phyloP scores from a whole-genome alignment of 768 basidiomycete species.

The Leccinum subtestaceum region DNA sequence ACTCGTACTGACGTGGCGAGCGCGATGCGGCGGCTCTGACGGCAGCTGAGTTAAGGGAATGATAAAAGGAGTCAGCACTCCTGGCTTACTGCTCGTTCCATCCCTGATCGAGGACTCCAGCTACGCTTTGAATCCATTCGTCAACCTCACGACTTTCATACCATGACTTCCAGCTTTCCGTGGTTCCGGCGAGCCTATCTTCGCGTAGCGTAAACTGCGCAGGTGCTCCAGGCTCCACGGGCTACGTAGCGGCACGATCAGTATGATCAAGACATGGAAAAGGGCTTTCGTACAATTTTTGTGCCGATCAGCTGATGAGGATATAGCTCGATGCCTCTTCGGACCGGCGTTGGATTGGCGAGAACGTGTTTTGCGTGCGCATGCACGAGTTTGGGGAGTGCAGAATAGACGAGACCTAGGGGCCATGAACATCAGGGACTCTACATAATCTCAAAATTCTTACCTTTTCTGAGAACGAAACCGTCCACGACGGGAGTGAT shows the following conservation, averaged over 20 bases:
- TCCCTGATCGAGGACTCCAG: constrained; percentile 79
- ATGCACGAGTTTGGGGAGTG: constrained; percentile 77
- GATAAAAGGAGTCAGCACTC: background rate
- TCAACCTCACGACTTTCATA: constrained; percentile 82
- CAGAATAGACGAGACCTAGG: constrained; percentile 73
- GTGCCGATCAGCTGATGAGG: constrained; percentile 90
- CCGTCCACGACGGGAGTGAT: constrained; percentile 97
- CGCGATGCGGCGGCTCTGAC: constrained; percentile 58
- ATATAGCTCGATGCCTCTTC: constrained; percentile 62
- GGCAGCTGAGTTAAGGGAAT: background rate
- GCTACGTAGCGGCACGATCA: constrained; percentile 38
- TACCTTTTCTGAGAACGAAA: constrained; percentile 94
- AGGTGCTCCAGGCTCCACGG: constrained; percentile 66
- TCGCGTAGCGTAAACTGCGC: constrained; percentile 72
- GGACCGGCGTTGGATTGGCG: constrained; percentile 43
- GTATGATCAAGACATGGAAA: background rate
- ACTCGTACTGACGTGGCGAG: constrained; percentile 78
- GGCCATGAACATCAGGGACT: background rate
- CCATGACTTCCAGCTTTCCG: constrained; percentile 79
- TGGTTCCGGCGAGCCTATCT: constrained; percentile 69
- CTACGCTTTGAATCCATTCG: constrained; percentile 89
- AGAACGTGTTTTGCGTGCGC: constrained; percentile 74
- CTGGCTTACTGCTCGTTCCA: constrained; percentile 82
- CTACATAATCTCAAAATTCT: background rate
- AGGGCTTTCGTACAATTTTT: constrained; percentile 52